phyloP scores from a whole-genome alignment of 2,329 filamentous ascomycete species.

The Penicillium sp. region DNA sequence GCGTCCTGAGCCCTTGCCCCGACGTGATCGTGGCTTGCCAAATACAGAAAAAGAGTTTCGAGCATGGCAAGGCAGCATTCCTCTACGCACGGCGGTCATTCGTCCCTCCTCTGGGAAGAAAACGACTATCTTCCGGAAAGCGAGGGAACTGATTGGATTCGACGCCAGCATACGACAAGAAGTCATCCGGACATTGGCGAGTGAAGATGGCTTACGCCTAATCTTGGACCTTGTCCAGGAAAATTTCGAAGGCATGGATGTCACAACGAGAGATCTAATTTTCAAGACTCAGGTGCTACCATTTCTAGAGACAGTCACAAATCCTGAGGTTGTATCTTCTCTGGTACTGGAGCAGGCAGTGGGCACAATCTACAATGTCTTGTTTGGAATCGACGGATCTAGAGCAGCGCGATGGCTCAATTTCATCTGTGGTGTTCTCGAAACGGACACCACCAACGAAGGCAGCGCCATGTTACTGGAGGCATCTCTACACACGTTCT shows the following conservation, averaged over 20 bases:
- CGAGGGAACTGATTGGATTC: slow-evolving; percentile 21
- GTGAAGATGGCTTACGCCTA: slow-evolving; percentile 27
- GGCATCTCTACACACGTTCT: slow-evolving; percentile 23
- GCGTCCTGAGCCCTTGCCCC: not conserved
- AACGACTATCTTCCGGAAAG: slow-evolving; percentile 23
- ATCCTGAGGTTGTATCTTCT: slow-evolving; percentile 41
- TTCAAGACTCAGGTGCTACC: slow-evolving; percentile 34
- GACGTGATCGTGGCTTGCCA: not conserved
- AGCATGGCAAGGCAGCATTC: slow-evolving; percentile 5
- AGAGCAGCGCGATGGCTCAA: slow-evolving; percentile 36
- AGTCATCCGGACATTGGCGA: slow-evolving; percentile 27
- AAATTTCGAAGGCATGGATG: slow-evolving; percentile 17
- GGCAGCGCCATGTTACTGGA: slow-evolving; percentile 14
- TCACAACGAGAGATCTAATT: slow-evolving; percentile 12
- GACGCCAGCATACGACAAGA: slow-evolving; percentile 24
- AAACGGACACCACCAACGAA: not conserved
- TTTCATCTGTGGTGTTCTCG: slow-evolving; percentile 23
- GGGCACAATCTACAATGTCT: slow-evolving; percentile 44
- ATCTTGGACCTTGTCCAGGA: slow-evolving; percentile 27
- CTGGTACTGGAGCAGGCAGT: slow-evolving; percentile 42
- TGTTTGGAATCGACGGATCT: slow-evolving; percentile 42
- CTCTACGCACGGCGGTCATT: not conserved
- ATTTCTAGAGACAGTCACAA: slow-evolving; percentile 41
- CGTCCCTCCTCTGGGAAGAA: not conserved
- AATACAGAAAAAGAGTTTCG: not conserved